Evolutionary conservation across 768 basidiomycete genomes (phyloP).

Genomic region (Boletus rubescentipes): DNA sequence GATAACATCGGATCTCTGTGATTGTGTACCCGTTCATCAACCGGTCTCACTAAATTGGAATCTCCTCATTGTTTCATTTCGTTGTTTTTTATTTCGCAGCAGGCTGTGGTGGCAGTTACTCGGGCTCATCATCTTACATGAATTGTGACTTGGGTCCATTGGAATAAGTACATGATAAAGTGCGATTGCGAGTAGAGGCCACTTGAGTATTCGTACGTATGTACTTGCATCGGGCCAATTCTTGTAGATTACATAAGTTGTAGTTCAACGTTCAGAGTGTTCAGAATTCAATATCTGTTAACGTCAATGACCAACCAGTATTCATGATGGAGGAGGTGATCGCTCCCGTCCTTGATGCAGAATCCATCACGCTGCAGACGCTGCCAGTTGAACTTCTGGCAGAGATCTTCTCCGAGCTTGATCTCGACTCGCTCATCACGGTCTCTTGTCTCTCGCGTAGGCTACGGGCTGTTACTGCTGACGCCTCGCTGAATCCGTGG

Average conservation of each 20-base stretch:
- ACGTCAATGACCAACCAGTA: neutral
- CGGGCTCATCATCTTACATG: neutral
- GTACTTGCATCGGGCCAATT: neutral
- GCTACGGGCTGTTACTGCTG: constrained; percentile 57
- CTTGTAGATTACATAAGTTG: too few relatives aligned
- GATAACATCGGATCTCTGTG: constrained; percentile 12
- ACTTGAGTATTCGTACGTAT: neutral
- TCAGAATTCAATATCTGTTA: neutral
- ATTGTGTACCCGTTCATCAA: neutral
- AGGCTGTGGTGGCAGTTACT: neutral
- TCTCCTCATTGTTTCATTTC: neutral
- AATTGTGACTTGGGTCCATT: neutral
- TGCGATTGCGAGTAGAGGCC: neutral
- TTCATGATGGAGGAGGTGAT: neutral
- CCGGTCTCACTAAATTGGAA: neutral
- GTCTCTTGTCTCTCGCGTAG: constrained; percentile 61
- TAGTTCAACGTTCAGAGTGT: too few relatives aligned
- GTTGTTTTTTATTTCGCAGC: neutral
- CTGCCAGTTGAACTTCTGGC: constrained; percentile 80
- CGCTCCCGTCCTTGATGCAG: neutral
- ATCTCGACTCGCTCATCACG: constrained; percentile 56
- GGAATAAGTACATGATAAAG: too few relatives aligned
- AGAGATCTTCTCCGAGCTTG: constrained; percentile 67
- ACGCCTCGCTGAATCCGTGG: constrained; percentile 73
- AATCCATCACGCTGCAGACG: constrained; percentile 36